Percentiles rank a stretch among this genome's conserved stretches.
Conservation (phyloP, 2,329 filamentous ascomycete genomes). For the Apiospora kogelbergensis region DNA sequence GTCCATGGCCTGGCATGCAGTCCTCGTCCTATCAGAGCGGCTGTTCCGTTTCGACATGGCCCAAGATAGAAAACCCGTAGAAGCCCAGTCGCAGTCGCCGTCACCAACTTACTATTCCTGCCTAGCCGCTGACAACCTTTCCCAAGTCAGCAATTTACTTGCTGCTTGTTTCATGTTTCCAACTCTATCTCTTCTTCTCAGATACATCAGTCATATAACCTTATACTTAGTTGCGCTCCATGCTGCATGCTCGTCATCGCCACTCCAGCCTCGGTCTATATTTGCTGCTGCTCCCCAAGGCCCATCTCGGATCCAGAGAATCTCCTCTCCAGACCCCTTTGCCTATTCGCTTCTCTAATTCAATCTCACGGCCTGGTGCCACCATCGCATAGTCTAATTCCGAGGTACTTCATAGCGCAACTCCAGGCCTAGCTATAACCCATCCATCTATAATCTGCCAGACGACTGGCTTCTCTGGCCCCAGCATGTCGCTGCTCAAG, state of each 20-base stretch:
- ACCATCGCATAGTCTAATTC: not conserved
- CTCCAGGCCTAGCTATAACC: not conserved
- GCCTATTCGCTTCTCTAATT: not conserved
- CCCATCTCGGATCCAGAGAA: not conserved
- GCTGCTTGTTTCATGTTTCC: slow-evolving; percentile 11
- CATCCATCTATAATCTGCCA: not conserved
- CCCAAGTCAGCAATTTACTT: slow-evolving; percentile 3
- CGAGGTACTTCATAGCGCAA: not conserved
- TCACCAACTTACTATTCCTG: not conserved
- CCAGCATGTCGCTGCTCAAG: slow-evolving; percentile 45
- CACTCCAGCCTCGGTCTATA: not conserved
- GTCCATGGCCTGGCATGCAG: not conserved
- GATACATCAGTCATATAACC: not conserved
- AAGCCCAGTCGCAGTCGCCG: not conserved
- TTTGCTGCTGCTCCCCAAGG: not conserved
- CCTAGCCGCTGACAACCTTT: not conserved
- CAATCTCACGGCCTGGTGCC: not conserved
- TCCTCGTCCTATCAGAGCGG: not conserved
- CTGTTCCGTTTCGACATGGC: slow-evolving; percentile 4
- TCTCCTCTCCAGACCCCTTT: not conserved
- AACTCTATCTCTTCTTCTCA: not conserved
- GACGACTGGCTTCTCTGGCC: slow-evolving; percentile 7
- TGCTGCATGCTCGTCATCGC: not conserved
- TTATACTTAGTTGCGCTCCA: not conserved
- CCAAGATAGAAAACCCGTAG: not conserved